These are phyloP conservation scores for Gaertneriomyces sp. DNA, from an alignment of 192 early-diverging fungal genomes.

Conservation along the genomic window DNA sequence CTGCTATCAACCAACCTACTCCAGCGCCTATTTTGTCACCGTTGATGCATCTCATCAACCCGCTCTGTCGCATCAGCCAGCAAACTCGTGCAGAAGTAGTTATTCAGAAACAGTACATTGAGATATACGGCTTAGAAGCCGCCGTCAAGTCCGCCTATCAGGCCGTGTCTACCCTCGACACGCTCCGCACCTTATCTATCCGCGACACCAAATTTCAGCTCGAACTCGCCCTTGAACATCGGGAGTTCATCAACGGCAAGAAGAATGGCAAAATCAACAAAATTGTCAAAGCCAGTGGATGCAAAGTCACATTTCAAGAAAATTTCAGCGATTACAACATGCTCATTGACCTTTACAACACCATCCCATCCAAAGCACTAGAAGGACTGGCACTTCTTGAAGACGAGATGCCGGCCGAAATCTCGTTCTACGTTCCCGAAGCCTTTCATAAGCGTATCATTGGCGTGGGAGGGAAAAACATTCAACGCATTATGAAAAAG, in stretches of 20 bases:
- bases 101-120: slow-evolving; percentile 54
- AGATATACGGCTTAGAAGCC: slow-evolving; percentile 66
- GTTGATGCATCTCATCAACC: slow-evolving; percentile 33
- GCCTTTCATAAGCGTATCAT: slow-evolving; percentile 83
- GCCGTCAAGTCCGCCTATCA: slow-evolving; percentile 61
- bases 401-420: slow-evolving; percentile 84
- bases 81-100: slow-evolving; percentile 62
- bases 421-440: slow-evolving; percentile 79
- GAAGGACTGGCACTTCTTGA: slow-evolving; percentile 68
- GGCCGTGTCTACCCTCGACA: slow-evolving; percentile 48
- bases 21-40: slow-evolving; percentile 1
- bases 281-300: slow-evolving; percentile 71
- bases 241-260: slow-evolving; percentile 84
- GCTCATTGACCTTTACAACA: slow-evolving; percentile 68
- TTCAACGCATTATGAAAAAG: slow-evolving; percentile 87
- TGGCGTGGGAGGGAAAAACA: slow-evolving; percentile 83
- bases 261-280: slow-evolving; percentile 87
- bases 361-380: slow-evolving; percentile 49
- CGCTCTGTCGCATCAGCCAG: slow-evolving; percentile 45
- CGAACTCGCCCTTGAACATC: slow-evolving; percentile 72
- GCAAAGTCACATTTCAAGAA: slow-evolving; percentile 66
- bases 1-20: background rate
- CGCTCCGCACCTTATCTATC: slow-evolving; percentile 42
- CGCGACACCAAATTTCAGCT: slow-evolving; percentile 70
- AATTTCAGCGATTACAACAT: slow-evolving; percentile 75